Percentiles rank a stretch among this genome's conserved stretches.
These are phyloP conservation scores for Hortiboletus campestris DNA, from an alignment of 768 basidiomycete species.

Conservation along the genomic window DNA sequence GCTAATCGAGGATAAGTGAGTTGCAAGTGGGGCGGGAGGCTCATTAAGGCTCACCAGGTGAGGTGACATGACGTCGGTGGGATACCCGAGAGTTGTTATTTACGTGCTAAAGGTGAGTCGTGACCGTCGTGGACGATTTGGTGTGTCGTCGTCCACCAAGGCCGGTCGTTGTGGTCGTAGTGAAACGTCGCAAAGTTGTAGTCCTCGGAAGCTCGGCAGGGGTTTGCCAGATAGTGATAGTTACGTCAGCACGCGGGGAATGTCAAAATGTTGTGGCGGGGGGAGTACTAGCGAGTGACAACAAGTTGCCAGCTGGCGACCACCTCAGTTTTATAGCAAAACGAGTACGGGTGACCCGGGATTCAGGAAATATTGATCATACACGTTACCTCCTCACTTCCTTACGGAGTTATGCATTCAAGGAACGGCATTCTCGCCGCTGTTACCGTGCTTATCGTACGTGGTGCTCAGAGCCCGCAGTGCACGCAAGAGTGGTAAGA, in stretches of 20 bases:
- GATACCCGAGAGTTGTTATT: background rate
- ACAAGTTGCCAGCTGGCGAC: too few relatives aligned
- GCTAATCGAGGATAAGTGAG: conserved; percentile 10
- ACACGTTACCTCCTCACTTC: conserved; percentile 15
- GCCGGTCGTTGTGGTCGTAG: conserved; percentile 5
- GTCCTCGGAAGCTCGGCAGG: conserved; percentile 5
- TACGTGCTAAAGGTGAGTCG: background rate
- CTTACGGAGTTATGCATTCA: conserved; percentile 12
- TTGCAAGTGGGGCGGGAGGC: background rate
- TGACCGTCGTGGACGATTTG: conserved; percentile 1
- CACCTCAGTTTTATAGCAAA: conserved; percentile 7
- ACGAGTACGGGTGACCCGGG: background rate
- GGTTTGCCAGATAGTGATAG: conserved; percentile 4
- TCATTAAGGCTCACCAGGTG: conserved; percentile 42
- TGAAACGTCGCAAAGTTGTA: background rate
- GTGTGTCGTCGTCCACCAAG: background rate
- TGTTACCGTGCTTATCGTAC: background rate
- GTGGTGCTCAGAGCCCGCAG: background rate
- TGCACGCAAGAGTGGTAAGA: background rate
- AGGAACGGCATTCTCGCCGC: background rate
- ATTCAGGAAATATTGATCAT: background rate
- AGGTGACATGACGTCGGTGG: conserved; percentile 42
- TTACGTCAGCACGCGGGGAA: conserved; percentile 17
- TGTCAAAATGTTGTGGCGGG: background rate
- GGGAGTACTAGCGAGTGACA: too few relatives aligned